Evolutionary conservation across 1,139 yeast species (phyloP), one percentile per base, ranked within the genome.

Genomic region (Hansenula sp.): DNA sequence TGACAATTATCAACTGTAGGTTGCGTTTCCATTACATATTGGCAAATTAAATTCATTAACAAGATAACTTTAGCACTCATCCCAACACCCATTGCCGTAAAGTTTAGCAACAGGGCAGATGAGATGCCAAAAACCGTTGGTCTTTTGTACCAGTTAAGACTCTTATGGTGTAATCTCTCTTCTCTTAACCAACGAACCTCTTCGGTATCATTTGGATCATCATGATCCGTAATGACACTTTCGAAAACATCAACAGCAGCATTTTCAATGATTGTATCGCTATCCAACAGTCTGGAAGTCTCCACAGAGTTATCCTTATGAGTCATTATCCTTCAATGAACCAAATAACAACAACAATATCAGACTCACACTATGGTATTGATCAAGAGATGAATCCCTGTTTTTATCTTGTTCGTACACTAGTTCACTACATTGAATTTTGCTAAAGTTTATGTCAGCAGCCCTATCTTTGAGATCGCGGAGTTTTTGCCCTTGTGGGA

Each of bases 71-170:
- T 44, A 2, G 69, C 62, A 4, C 65, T 54, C 9, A 59, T 16
- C 5, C 54, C 37, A 3, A 49, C 34, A 19, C 44, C 46, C 27
- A 39, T 40, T 3, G 52, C 40, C 13, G 46, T 21, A 39, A 52
- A 51, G 35, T 30, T 46, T 9, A 62, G 18, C 14, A 56, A 41
- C 12, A 60, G 29, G 1, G 57, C 45, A 14, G 51, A 19, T 29
- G 66, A 55, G 1, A 64, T 27, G 1, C 58, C 33, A 1, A 45
- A 29, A 2, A 60, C 46, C 8, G 65, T 56, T 1, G 69, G 69
- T 31, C 57, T 59, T 3, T 49, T 45, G 24, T 52, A 48, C 60
- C 65, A 59, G 3, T 34, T 17, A 8, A 46, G 14, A 1, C 43
- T 27, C 12, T 41, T 35, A 35, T 52, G 57, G 2, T 42, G 39